phyloP scores from a whole-genome alignment of 768 basidiomycete species.

The Termitomyces titanicus region DNA sequence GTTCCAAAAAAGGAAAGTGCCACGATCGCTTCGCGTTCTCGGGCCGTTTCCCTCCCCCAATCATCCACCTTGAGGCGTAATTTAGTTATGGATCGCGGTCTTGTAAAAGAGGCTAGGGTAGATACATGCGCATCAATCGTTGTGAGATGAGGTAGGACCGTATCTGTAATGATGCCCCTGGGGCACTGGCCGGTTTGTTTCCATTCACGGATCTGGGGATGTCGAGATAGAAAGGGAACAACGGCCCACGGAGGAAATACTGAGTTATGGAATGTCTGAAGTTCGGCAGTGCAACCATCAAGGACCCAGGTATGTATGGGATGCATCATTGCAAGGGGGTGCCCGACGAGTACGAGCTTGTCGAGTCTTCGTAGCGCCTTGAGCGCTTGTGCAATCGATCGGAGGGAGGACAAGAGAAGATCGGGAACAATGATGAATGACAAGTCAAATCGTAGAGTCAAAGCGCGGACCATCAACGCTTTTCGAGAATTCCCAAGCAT shows the following conservation, averaged over 20 bases:
- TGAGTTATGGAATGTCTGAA: conserved; percentile 15
- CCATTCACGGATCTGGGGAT: conserved; percentile 13
- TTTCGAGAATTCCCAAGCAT: conserved; percentile 11
- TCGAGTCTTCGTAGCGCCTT: conserved; percentile 11
- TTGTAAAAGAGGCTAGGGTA: conserved; percentile 8
- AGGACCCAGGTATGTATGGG: conserved; percentile 18
- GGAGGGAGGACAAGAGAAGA: conserved; percentile 12
- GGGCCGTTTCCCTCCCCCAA: neutral
- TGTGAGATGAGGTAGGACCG: conserved; percentile 11
- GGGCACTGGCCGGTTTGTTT: conserved; percentile 10
- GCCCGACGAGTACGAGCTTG: conserved; percentile 14
- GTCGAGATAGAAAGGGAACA: conserved; percentile 14
- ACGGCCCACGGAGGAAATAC: conserved; percentile 16
- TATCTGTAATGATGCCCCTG: conserved; percentile 5
- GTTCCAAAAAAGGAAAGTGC: conserved; percentile 10
- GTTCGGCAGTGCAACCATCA: conserved; percentile 16
- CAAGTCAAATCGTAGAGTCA: conserved; percentile 17
- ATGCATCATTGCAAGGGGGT: conserved; percentile 20
- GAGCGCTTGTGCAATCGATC: conserved; percentile 15
- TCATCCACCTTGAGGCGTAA: conserved; percentile 10
- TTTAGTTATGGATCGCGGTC: conserved; percentile 8
- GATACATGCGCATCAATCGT: conserved; percentile 13
- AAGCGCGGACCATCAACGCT: conserved; percentile 11
- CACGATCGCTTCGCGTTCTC: conserved; percentile 6
- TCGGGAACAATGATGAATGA: conserved; percentile 18